Percentiles rank a stretch among this genome's conserved stretches.
Conservation (phyloP, 2,329 filamentous ascomycete species). For the Sporothrix pseudoabietina region DNA sequence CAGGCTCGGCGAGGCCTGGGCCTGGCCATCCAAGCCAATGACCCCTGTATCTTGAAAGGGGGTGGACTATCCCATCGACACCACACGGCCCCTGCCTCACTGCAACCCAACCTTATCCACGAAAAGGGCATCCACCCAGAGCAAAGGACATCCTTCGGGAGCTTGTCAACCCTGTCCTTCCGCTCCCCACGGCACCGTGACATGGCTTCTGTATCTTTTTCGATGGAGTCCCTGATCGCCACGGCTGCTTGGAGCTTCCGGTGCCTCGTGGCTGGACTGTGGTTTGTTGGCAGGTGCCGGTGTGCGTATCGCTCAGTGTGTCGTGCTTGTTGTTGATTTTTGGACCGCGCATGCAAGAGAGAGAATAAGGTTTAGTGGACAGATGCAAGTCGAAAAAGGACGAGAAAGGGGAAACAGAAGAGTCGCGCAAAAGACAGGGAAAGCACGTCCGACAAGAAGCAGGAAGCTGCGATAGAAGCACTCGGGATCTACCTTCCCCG, state of each 20-base stretch:
- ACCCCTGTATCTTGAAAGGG: neutral
- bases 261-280: neutral
- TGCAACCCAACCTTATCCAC: slow-evolving; percentile 7
- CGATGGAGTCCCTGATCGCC: slow-evolving; percentile 1
- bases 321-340: neutral
- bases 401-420: neutral
- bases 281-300: neutral
- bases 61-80: neutral
- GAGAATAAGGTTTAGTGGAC: slow-evolving; percentile 8
- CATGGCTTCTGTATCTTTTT: neutral
- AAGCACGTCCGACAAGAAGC: neutral
- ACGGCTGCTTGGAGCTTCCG: neutral
- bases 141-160: neutral
- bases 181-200: neutral
- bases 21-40: neutral
- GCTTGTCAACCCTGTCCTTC: slow-evolving; percentile 9
- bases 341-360: neutral
- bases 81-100: slow-evolving; percentile 10
- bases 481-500: slow-evolving; percentile 20
- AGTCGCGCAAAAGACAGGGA: neutral
- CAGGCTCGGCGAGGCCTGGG: slow-evolving; percentile 1
- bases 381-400: neutral
- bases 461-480: neutral
- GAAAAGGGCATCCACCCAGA: neutral
- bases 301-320: neutral